These are phyloP conservation scores for Syzygium syzygioides DNA, from an alignment of 441 rosid species.

Conservation along the genomic window DNA sequence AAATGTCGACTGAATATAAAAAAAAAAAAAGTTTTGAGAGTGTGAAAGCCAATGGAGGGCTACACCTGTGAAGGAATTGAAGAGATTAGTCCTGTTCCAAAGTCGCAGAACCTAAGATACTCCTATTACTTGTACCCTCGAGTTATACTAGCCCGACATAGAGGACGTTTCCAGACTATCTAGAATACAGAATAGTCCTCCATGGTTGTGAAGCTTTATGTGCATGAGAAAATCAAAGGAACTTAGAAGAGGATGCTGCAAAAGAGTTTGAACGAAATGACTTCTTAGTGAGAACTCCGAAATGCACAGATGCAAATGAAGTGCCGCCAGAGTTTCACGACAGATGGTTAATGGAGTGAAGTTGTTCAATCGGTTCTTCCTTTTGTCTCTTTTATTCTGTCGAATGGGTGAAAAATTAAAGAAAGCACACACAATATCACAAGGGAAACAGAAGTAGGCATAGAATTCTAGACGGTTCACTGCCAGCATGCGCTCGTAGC, in stretches of 20 bases:
- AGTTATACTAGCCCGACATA: background rate
- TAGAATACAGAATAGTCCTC: background rate
- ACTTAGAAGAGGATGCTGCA: background rate
- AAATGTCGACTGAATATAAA: background rate
- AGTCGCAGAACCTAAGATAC: background rate
- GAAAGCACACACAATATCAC: background rate
- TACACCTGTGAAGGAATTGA: background rate
- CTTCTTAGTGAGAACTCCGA: background rate
- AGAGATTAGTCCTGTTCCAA: background rate
- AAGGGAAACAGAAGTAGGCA: background rate
- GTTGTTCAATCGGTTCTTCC: background rate
- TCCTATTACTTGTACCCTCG: background rate
- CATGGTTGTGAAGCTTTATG: background rate
- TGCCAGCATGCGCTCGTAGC: background rate
- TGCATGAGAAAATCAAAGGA: background rate
- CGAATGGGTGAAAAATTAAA: background rate
- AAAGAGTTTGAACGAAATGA: background rate
- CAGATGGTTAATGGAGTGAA: background rate
- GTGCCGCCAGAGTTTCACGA: too few relatives aligned
- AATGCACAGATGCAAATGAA: too few relatives aligned
- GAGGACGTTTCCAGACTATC: background rate
- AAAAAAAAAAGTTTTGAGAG: background rate
- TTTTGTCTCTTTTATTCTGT: background rate
- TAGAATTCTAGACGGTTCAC: background rate
- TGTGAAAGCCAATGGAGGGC: background rate